phyloP scores from a whole-genome alignment of 2,329 filamentous ascomycete genomes.

The Fusarium burgessii region DNA sequence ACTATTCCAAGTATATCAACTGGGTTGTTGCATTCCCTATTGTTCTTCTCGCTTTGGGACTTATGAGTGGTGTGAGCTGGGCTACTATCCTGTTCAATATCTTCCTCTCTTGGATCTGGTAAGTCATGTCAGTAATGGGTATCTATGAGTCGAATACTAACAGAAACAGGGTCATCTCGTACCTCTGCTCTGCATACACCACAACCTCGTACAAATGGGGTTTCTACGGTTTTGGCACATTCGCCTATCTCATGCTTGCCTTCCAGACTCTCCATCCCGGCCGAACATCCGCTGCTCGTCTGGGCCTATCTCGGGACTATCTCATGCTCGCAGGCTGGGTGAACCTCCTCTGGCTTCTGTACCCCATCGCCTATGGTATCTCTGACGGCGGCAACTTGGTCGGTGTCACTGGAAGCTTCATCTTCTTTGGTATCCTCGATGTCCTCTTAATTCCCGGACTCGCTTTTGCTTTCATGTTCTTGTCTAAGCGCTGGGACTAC shows the following conservation, averaged over 20 bases:
- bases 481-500: conserved; percentile 65
- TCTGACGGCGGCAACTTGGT: conserved; percentile 36
- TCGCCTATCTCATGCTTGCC: conserved; percentile 60
- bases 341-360: conserved; percentile 66
- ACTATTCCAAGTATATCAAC: conserved; percentile 67
- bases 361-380: conserved; percentile 62
- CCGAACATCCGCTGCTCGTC: conserved; percentile 53
- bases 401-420: conserved; percentile 27
- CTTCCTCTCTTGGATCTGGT: conserved; percentile 63
- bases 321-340: conserved; percentile 58
- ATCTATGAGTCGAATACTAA: background rate
- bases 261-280: conserved; percentile 58
- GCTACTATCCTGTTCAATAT: conserved; percentile 66
- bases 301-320: conserved; percentile 60
- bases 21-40: conserved; percentile 65
- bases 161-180: conserved; percentile 55
- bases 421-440: conserved; percentile 65
- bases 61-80: conserved; percentile 66
- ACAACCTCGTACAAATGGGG: conserved; percentile 67
- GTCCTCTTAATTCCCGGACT: conserved; percentile 59
- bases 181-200: conserved; percentile 63
- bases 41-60: conserved; percentile 59
- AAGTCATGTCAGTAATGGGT: background rate
- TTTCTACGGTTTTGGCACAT: conserved; percentile 65
- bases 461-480: conserved; percentile 56